phyloP scores from a whole-genome alignment of 2,329 filamentous ascomycete genomes.

The Pseudogymnoascus sp. region DNA sequence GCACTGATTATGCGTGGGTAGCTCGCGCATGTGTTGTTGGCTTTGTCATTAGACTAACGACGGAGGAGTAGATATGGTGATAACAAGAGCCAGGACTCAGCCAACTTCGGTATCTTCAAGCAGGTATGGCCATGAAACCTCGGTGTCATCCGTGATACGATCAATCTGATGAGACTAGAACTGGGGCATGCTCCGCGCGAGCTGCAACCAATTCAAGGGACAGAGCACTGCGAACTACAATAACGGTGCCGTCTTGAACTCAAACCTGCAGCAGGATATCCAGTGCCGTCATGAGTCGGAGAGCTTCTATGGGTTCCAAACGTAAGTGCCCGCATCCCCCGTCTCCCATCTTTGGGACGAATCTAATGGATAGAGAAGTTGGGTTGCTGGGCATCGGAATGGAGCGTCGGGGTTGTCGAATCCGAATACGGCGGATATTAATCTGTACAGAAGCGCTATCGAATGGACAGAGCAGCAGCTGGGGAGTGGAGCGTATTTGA shows the following conservation, averaged over 20 bases:
- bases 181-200: background rate
- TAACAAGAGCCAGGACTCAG: background rate
- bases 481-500: background rate
- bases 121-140: background rate
- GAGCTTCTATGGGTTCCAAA: background rate
- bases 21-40: background rate
- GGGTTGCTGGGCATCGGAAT: background rate
- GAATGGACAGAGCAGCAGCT: background rate
- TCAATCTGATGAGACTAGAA: background rate
- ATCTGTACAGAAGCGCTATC: background rate
- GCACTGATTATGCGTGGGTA: background rate
- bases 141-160: background rate
- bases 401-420: background rate
- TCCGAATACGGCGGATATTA: background rate
- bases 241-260: background rate
- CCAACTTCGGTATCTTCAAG: background rate
- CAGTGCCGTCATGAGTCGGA: background rate
- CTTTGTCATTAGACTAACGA: background rate
- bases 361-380: background rate
- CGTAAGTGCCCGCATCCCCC: background rate
- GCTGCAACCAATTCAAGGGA: background rate
- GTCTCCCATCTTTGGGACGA: background rate
- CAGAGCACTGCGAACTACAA: background rate
- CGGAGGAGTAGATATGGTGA: background rate
- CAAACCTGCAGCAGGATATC: background rate